Evolutionary conservation across 225 moss, liverwort and hornwort genomes (phyloP), one percentile per base, ranked within the genome.

Genomic region (Physcomitrellopsis africana): DNA sequence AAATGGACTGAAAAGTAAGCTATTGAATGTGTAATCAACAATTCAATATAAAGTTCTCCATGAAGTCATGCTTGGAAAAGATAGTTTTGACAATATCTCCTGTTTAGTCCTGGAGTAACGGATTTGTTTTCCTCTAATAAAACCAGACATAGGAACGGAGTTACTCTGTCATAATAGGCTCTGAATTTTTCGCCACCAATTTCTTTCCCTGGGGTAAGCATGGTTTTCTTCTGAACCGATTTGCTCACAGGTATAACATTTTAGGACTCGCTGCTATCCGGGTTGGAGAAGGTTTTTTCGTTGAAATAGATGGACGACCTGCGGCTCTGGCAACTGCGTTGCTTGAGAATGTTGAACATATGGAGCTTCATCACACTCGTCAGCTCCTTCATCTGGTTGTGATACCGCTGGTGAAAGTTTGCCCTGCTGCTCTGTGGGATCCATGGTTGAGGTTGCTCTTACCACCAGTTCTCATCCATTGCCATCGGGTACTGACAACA

Each of bases 341-440:
- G 47, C 79, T 86, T 1, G 86, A 91, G 57, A 91, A 88, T 66
- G 77, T 91, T 7, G 74, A 81, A 23, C 69, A 49, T 41, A 91
- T 91, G 91, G 88, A 91, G 72, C 84, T 91, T 82, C 89, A 91
- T 69, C 89, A 91, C 71, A 44, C 80, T 67, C 91, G 91, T 10
- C 89, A 85, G 72, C 77, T 91, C 49, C 70, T 84, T 47, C 91
- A 89, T 44, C 79, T 81, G 1, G 86, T 89, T 23, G 70, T 91
- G 24, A 49, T 89, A 13, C 69, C 73, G 18, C 72, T 85, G 54
- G 86, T 86, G 2, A 86, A 74, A 72, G 52, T 78, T 13, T 91
- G 91, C 62, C 91, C 91, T 54, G 51, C 64, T 62, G 49, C 41
- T 74, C 76, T 27, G 32, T 89, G 91, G 91, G 78, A 70, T 59